Evolutionary conservation across 352 stramenopile species (phyloP), one percentile per base, ranked within the genome.

Genomic region (Blastocystis sp.): DNA sequence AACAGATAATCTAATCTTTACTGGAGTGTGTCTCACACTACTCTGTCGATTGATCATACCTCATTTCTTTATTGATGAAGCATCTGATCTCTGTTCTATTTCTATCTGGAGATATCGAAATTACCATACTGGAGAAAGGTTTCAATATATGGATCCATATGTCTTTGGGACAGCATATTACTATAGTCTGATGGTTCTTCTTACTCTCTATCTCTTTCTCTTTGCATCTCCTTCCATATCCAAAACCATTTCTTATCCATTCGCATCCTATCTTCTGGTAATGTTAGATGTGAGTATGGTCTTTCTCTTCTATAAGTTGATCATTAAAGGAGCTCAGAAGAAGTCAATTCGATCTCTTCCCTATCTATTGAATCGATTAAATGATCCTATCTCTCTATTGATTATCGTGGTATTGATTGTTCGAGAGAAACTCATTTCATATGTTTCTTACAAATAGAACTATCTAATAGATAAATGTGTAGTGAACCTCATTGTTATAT

Each of bases 121-220:
- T n/a, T 54, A 51, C n/a, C 12, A 19, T 4, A 37, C n/a, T 35
- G 9, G 51, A 37, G 19, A 66, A 37, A 16, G 5, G 27, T 32
- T 49, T 19, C 19, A 14, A 14, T 67, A 63, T 24, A 83, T 83
- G 71, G 71, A 83, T 32, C 56, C n/a, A 2, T 83, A 65, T 27
- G 71, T 83, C 7, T 83, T 83, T 42, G 71, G 71, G 46, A 54
- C 71, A 12, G 46, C 71, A 11, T 83, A 65, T 54, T 83, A 65
- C 35, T 83, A 83, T 42, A 49, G 4, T 29, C 27, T 83, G 43
- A 29, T 83, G 49, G 71, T 83, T 27, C 24, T 83, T 19, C 46
- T 83, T 4, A 66, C 51, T 3, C 14, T 83, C 14, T 83, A 83
- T 46, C 29, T 83, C 19, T 66, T 65, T 43, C 54, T 63, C 3